Conservation (phyloP, 306 rosid species). For the Lagenaria siceraria region DNA sequence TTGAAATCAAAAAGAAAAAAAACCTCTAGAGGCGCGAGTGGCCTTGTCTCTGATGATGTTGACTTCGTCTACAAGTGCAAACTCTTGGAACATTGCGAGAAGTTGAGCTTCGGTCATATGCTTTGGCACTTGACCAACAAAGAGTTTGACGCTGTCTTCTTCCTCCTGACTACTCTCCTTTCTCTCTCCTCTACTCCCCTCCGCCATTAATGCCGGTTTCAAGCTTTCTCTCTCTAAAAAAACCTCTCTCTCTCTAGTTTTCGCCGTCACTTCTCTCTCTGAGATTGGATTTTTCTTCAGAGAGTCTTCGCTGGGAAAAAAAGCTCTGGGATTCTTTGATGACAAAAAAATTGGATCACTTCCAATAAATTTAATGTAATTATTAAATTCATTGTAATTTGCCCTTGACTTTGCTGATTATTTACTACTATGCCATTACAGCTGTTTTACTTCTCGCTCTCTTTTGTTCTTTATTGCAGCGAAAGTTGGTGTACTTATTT, state of each 20-base stretch:
- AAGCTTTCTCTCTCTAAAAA: constrained; percentile 12
- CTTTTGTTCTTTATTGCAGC: background rate
- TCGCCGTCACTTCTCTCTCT: constrained; percentile 6
- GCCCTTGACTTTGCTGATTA: background rate
- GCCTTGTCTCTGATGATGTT: constrained; percentile 94
- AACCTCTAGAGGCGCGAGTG: constrained; percentile 90
- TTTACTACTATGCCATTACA: constrained; percentile 29
- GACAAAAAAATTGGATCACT: constrained; percentile 32
- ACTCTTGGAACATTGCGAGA: constrained; percentile 79
- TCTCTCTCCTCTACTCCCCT: constrained; percentile 69
- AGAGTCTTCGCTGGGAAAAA: constrained; percentile 34
- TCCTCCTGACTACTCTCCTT: constrained; percentile 46
- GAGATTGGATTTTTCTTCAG: constrained; percentile 1
- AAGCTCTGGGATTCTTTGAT: constrained; percentile 19
- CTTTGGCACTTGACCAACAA: constrained; percentile 98
- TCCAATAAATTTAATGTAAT: constrained; percentile 12
- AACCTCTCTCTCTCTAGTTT: constrained; percentile 14
- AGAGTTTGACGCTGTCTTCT: constrained; percentile 92
- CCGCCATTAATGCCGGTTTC: constrained; percentile 65
- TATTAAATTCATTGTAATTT: background rate
- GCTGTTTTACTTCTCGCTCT: background rate
- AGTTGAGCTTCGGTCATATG: constrained; percentile 82
- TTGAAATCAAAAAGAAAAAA: background rate
- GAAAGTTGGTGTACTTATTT: background rate
- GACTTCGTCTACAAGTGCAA: constrained; percentile 87